Base-by-base conservation (phyloP, 495 filamentous ascomycete species). In the Cercophora scortea region DNA sequence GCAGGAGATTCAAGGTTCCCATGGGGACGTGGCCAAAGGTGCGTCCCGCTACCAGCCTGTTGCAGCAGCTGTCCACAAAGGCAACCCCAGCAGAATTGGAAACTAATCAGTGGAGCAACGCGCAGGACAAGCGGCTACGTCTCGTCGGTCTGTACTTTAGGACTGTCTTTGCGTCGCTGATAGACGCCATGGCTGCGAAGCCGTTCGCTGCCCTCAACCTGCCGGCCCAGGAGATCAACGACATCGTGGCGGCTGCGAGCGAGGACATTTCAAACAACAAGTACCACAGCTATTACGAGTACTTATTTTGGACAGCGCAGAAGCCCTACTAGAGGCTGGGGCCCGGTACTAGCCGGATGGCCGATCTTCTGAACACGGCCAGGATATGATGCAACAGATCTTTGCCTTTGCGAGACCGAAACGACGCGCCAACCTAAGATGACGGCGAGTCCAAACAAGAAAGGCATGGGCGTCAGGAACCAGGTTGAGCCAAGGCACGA, bases 1-100 rank as follows among this genome's bases (percentile, higher is more conserved):
- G 70, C 15, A 69, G 63, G 52, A 79, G 64, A 34, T 61, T 61
- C 57, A 81, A 80, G 56, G 64, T 78, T 18, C 81, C 81, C 0
- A 67, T 67, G 17, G 82, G 79, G 42, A 61, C 72, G 6, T 81
- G 78, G 79, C 68, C 79, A 0, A 68, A 70, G 47, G 76, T 54
- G 67, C 66, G 40, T 71, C 65, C 10, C n/a, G n/a, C n/a, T n/a
- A 41, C 72, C 35, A 73, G 8, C 16, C 13, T 25, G 25, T 25
- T 5, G 25, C 5, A n/a, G n/a, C n/a, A n/a, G n/a, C n/a, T n/a
- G n/a, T n/a, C n/a, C n/a, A n/a, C n/a, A 25, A 2, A 2, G 25
- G 25, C 25, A 25, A 5, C 25, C 25, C 25, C 25, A 25, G 25
- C 25, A 25, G 25, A 25, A 25, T 25, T 5, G 5, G 25, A 25